Conservation (phyloP, 176 grass and related monocot genomes). For the Zoysia japonica region DNA sequence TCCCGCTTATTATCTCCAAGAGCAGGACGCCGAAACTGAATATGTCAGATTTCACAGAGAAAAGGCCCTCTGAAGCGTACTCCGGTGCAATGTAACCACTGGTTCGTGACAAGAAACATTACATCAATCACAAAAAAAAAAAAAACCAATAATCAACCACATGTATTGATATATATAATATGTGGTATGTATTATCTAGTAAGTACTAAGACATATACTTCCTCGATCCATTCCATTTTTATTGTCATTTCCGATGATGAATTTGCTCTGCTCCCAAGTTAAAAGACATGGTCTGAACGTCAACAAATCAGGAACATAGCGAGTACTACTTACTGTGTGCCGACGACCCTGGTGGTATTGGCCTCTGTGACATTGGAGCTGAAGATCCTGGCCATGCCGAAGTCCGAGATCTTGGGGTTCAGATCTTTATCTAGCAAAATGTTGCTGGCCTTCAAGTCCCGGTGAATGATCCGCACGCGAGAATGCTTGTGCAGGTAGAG, state of each 20-base stretch:
- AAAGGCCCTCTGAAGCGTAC: slow-evolving; percentile 61
- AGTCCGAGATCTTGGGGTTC: slow-evolving; percentile 63
- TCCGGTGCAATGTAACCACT: slow-evolving; percentile 69
- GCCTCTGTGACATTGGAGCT: slow-evolving; percentile 43
- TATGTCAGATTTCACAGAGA: slow-evolving; percentile 59
- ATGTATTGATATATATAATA: not conserved
- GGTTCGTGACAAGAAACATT: not conserved
- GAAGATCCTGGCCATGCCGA: slow-evolving; percentile 52
- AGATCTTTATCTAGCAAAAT: slow-evolving; percentile 44
- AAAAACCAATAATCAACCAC: not conserved
- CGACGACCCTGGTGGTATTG: slow-evolving; percentile 52
- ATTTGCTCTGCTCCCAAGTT: too few relatives aligned
- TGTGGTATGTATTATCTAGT: too few relatives aligned
- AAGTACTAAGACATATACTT: too few relatives aligned
- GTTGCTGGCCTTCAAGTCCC: slow-evolving; percentile 57
- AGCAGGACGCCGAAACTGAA: slow-evolving; percentile 61
- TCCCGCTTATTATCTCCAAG: slow-evolving; percentile 62
- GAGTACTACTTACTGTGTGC: slow-evolving; percentile 48
- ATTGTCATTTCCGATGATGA: too few relatives aligned
- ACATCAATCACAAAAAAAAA: too few relatives aligned
- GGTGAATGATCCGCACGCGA: slow-evolving; percentile 45
- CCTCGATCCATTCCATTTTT: too few relatives aligned
- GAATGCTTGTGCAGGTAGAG: slow-evolving; percentile 68
- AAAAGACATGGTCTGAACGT: too few relatives aligned
- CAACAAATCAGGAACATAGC: too few relatives aligned